These are phyloP conservation scores for Penicillium longicatenatum DNA, from an alignment of 495 filamentous ascomycete genomes.

Conservation along the genomic window DNA sequence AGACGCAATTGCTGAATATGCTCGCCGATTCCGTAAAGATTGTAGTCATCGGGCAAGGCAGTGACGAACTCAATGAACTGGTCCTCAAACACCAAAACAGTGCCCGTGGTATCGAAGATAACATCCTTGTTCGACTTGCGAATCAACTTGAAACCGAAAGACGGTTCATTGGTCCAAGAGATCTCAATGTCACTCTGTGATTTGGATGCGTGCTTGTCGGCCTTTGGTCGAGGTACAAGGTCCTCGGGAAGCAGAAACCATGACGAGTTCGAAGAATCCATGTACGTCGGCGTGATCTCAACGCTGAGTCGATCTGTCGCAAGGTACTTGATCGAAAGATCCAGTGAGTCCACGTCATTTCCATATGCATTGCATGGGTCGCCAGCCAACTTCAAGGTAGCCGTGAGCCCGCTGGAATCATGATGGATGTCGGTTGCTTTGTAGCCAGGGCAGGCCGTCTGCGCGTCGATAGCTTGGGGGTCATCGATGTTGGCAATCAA, in stretches of 20 bases:
- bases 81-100: conserved; percentile 60
- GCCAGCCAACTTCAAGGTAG: conserved; percentile 56
- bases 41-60: conserved; percentile 59
- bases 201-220: conserved; percentile 39
- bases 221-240: conserved; percentile 59
- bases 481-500: conserved; percentile 72
- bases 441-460: conserved; percentile 68
- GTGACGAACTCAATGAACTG: conserved; percentile 67
- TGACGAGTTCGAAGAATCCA: conserved; percentile 63
- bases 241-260: conserved; percentile 68
- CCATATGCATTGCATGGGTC: conserved; percentile 63
- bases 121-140: conserved; percentile 59
- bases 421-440: conserved; percentile 52
- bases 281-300: conserved; percentile 59
- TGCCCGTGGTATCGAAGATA: conserved; percentile 58
- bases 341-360: conserved; percentile 59
- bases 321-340: conserved; percentile 58
- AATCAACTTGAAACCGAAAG: conserved; percentile 60
- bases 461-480: conserved; percentile 68
- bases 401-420: conserved; percentile 51
- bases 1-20: conserved; percentile 60
- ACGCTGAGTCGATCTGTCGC: conserved; percentile 55
- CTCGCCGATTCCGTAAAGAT: conserved; percentile 65
- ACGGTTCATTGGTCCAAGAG: conserved; percentile 59
- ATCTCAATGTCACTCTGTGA: conserved; percentile 55